phyloP scores from a whole-genome alignment of 805 yeast genomes.

The Debaryomyces castellii region DNA sequence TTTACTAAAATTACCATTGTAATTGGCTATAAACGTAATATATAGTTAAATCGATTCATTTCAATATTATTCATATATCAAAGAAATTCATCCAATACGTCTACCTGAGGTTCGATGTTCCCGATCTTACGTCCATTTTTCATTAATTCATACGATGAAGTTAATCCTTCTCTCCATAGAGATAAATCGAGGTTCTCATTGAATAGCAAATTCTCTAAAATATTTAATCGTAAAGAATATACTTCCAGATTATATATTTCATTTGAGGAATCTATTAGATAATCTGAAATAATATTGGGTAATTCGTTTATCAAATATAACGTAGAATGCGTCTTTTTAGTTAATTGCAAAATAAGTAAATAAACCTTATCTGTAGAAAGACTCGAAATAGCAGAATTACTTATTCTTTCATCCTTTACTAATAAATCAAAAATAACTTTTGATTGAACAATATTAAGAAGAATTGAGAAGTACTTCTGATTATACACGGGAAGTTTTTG shows the following conservation, averaged over 20 bases:
- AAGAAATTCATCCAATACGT: slow-evolving; percentile 19
- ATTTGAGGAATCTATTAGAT: slow-evolving; percentile 14
- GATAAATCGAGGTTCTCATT: slow-evolving; percentile 11
- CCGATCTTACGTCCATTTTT: slow-evolving; percentile 21
- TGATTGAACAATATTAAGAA: slow-evolving; percentile 22
- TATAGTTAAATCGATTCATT: neutral
- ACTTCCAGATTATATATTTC: slow-evolving; percentile 20
- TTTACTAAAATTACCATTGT: too few species aligned
- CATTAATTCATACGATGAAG: slow-evolving; percentile 18
- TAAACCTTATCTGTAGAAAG: slow-evolving; percentile 23
- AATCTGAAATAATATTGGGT: slow-evolving; percentile 23
- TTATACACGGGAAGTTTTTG: slow-evolving; percentile 13
- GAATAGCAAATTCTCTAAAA: slow-evolving; percentile 21
- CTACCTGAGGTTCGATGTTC: slow-evolving; percentile 20
- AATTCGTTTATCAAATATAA: slow-evolving; percentile 19
- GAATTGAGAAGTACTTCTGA: slow-evolving; percentile 22
- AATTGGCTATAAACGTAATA: too few species aligned
- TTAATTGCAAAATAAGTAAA: slow-evolving; percentile 17
- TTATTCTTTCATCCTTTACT: slow-evolving; percentile 7
- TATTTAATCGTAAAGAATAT: slow-evolving; percentile 21
- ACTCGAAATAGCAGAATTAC: slow-evolving; percentile 9
- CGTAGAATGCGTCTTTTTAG: slow-evolving; percentile 18
- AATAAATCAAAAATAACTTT: slow-evolving; percentile 14
- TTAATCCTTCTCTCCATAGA: slow-evolving; percentile 23
- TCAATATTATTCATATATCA: neutral